Percentiles rank a stretch among this genome's conserved stretches.
Evolutionary conservation across 1,139 yeast genomes (phyloP).

Genomic region (Entelexis paramagnoliae): DNA sequence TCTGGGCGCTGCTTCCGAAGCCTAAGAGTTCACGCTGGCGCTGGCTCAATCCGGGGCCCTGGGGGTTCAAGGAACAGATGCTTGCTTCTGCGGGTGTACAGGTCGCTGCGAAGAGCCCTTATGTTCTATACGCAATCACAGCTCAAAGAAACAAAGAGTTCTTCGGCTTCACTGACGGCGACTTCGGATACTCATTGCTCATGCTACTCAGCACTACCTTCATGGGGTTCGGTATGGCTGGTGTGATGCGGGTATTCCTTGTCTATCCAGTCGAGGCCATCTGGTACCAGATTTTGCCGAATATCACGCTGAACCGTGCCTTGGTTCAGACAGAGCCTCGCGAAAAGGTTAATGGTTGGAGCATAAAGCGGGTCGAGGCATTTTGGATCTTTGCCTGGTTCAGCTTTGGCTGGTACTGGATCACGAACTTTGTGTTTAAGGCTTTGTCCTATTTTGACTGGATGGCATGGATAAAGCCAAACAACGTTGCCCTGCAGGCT

Average conservation of each 20-base stretch:
- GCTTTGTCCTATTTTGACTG: constrained; percentile 23
- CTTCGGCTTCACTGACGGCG: constrained; percentile 11
- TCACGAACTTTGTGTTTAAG: constrained; percentile 23
- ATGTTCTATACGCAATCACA: constrained; percentile 8
- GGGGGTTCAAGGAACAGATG: constrained; percentile 62
- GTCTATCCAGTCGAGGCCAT: constrained; percentile 38
- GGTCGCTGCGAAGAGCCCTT: constrained; percentile 34
- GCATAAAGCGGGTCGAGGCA: constrained; percentile 30
- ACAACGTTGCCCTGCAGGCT: constrained; percentile 40
- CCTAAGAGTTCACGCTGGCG: constrained; percentile 57
- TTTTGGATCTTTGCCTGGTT: constrained; percentile 30
- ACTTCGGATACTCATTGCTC: constrained; percentile 24
- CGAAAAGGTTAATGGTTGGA: constrained; percentile 40
- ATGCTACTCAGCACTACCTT: constrained; percentile 38
- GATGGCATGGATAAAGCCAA: constrained; percentile 25
- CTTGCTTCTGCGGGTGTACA: constrained; percentile 41
- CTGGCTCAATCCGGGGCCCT: constrained; percentile 34
- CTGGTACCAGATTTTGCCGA: constrained; percentile 20
- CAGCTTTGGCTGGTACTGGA: constrained; percentile 34
- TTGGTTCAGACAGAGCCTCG: constrained; percentile 25
- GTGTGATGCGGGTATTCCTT: constrained; percentile 44
- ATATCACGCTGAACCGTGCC: constrained; percentile 23
- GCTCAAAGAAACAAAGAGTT: constrained; percentile 11
- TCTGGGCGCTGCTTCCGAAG: constrained; percentile 38
- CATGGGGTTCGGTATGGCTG: constrained; percentile 50